phyloP scores from a whole-genome alignment of 768 basidiomycete genomes.

The Gautieria morchelliformis region DNA sequence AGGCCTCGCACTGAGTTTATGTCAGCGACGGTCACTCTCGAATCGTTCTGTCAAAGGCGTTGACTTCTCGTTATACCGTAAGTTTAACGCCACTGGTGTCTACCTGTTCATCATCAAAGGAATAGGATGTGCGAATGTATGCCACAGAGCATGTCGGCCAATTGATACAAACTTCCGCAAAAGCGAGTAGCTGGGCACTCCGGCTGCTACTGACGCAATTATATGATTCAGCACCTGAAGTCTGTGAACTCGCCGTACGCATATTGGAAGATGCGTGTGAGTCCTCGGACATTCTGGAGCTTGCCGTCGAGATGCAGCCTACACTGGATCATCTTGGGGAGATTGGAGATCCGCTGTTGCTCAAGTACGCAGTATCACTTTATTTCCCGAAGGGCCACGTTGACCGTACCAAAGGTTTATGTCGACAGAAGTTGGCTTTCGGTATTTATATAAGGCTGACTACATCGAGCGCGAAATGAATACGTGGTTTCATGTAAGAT shows the following conservation, averaged over 20 bases:
- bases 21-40: constrained; percentile 87
- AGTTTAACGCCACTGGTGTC: constrained; percentile 8
- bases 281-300: constrained; percentile 68
- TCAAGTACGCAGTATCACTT: constrained; percentile 50
- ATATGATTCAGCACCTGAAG: constrained; percentile 86
- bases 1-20: constrained; percentile 7
- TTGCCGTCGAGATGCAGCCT: constrained; percentile 91
- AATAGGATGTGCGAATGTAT: constrained; percentile 76
- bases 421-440: constrained; percentile 87
- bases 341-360: constrained; percentile 76
- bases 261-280: constrained; percentile 88
- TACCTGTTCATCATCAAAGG: neutral
- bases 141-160: constrained; percentile 82
- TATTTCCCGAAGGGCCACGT: neutral
- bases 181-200: constrained; percentile 78
- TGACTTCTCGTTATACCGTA: constrained; percentile 89
- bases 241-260: constrained; percentile 83
- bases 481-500: constrained; percentile 83
- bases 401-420: constrained; percentile 56
- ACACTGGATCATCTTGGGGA: constrained; percentile 93
- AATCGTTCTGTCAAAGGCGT: constrained; percentile 85
- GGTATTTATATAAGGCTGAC: constrained; percentile 81
- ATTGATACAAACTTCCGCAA: constrained; percentile 54
- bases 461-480: constrained; percentile 96
- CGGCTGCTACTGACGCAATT: constrained; percentile 89